Conservation (phyloP, 1,284 basidiomycete species). For the Papiliotrema fonsecae region DNA sequence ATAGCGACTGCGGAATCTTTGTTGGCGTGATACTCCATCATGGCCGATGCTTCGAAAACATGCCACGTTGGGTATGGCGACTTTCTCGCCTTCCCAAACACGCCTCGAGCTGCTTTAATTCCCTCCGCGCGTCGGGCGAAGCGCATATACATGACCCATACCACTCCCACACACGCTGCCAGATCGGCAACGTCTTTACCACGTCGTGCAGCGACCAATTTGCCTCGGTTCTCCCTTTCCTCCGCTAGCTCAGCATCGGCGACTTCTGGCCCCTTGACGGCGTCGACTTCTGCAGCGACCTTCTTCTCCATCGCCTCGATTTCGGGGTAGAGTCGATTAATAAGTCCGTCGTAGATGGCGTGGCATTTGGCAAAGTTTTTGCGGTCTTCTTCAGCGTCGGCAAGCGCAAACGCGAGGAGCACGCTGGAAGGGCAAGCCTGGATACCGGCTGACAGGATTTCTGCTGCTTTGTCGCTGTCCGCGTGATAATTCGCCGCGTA, state of each 20-base stretch:
- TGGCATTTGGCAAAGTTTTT: slow-evolving; percentile 65
- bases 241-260: slow-evolving; percentile 54
- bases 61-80: slow-evolving; percentile 86
- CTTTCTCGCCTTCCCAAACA: slow-evolving; percentile 81
- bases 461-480: slow-evolving; percentile 76
- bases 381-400: slow-evolving; percentile 72
- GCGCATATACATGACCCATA: slow-evolving; percentile 84
- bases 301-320: slow-evolving; percentile 64
- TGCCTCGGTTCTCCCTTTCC: slow-evolving; percentile 60
- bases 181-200: slow-evolving; percentile 51
- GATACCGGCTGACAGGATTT: slow-evolving; percentile 77
- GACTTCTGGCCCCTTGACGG: slow-evolving; percentile 47
- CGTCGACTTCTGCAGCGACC: slow-evolving; percentile 51
- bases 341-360: slow-evolving; percentile 63
- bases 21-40: slow-evolving; percentile 94
- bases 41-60: slow-evolving; percentile 82
- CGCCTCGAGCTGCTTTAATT: slow-evolving; percentile 66
- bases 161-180: slow-evolving; percentile 51
- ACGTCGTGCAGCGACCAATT: slow-evolving; percentile 46
- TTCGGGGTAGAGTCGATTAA: slow-evolving; percentile 63
- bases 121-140: slow-evolving; percentile 83
- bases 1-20: slow-evolving; percentile 80
- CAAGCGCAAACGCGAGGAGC: slow-evolving; percentile 80
- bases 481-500: slow-evolving; percentile 81
- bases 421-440: slow-evolving; percentile 84